Percentiles rank a stretch among this genome's conserved stretches.
Conservation (phyloP, 192 early-diverging fungal species). For the Coemansia erecta region DNA sequence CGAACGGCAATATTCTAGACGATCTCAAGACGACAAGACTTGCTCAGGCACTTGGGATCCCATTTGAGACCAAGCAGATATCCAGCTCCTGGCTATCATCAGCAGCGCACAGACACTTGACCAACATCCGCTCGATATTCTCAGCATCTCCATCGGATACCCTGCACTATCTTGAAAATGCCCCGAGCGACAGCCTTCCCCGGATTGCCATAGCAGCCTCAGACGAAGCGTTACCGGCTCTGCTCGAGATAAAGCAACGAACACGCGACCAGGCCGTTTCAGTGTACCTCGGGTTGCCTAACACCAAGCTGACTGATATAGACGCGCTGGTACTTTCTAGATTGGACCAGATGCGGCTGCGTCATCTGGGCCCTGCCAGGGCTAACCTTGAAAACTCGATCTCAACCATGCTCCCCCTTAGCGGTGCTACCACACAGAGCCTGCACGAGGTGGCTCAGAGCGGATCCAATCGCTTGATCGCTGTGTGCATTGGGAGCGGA, state of each 20-base stretch:
- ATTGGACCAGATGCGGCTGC: slow-evolving; percentile 43
- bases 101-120: slow-evolving; percentile 5
- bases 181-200: slow-evolving; percentile 16
- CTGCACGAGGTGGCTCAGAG: not conserved
- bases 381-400: slow-evolving; percentile 43
- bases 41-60: slow-evolving; percentile 24
- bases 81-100: slow-evolving; percentile 1
- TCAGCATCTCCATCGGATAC: not conserved
- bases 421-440: slow-evolving; percentile 11
- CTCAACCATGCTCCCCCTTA: slow-evolving; percentile 37
- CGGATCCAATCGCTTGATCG: slow-evolving; percentile 9
- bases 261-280: slow-evolving; percentile 13
- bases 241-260: slow-evolving; percentile 30
- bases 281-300: slow-evolving; percentile 33
- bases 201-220: slow-evolving; percentile 37
- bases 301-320: slow-evolving; percentile 24
- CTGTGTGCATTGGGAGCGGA: slow-evolving; percentile 42
- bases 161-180: slow-evolving; percentile 11
- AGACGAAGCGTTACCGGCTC: slow-evolving; percentile 18
- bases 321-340: slow-evolving; percentile 39
- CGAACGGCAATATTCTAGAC: slow-evolving; percentile 13
- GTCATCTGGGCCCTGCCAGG: slow-evolving; percentile 35
- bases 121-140: slow-evolving; percentile 9
- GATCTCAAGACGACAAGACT: slow-evolving; percentile 16
- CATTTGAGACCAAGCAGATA: slow-evolving; percentile 17